A percentile compares a stretch with the other conserved stretches of the same genome.
Evolutionary conservation across 2,329 filamentous ascomycete species (phyloP).

Genomic region (Hypocrella siamensis): DNA sequence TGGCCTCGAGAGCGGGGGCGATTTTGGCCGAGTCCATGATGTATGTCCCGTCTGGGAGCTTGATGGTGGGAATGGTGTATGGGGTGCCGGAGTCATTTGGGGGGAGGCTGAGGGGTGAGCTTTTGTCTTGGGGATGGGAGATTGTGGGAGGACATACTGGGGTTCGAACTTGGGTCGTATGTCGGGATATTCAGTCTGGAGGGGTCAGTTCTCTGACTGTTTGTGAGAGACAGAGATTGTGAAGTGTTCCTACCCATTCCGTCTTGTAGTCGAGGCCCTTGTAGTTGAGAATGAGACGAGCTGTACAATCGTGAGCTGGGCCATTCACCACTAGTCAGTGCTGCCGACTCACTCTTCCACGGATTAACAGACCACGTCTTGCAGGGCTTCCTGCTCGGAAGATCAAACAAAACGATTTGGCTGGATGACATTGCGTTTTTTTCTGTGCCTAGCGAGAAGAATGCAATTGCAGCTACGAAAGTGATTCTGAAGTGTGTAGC

Average conservation of each 20-base stretch:
- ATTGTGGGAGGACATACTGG: constrained; percentile 24
- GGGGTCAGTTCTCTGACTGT: constrained; percentile 43
- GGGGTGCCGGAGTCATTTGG: constrained; percentile 2
- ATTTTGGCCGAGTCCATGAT: constrained; percentile 51
- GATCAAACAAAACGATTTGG: constrained; percentile 42
- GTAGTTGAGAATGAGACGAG: constrained; percentile 50
- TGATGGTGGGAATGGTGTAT: constrained; percentile 30
- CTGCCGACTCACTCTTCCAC: constrained; percentile 45
- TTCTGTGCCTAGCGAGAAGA: too few relatives aligned
- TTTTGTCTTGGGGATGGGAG: neutral
- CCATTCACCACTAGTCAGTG: neutral
- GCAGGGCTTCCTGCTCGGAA: constrained; percentile 35
- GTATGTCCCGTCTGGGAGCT: constrained; percentile 38
- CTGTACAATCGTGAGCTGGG: constrained; percentile 19
- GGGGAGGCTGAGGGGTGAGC: constrained; percentile 4
- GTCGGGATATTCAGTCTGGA: constrained; percentile 3
- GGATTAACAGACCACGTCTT: constrained; percentile 51
- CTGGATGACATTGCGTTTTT: constrained; percentile 13
- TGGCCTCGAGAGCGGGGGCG: constrained; percentile 38
- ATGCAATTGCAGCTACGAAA: too few relatives aligned
- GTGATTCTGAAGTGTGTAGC: too few relatives aligned
- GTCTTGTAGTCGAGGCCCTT: constrained; percentile 50
- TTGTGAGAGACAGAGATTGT: constrained; percentile 15
- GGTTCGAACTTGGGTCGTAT: constrained; percentile 38
- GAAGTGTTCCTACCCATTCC: constrained; percentile 32